Evolutionary conservation across 495 filamentous ascomycete genomes (phyloP).

Genomic region (Hypomontagnella monticulosa): DNA sequence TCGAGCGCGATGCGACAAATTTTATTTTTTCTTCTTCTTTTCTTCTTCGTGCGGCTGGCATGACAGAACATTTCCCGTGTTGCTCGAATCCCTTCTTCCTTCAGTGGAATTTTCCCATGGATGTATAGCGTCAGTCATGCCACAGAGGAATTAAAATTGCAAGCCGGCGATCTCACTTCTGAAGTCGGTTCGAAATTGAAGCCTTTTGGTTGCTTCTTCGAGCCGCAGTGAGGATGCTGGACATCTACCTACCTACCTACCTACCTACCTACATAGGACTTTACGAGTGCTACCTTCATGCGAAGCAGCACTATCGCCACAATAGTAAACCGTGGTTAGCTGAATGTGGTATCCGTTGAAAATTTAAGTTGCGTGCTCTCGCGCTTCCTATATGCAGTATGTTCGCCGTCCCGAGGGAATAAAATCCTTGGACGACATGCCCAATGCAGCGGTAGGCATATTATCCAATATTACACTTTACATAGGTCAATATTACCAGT

Average conservation of each 20-base stretch:
- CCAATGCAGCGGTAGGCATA: neutral
- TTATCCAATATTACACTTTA: slow-evolving; percentile 14
- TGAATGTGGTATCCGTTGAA: neutral
- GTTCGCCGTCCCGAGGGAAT: slow-evolving; percentile 1
- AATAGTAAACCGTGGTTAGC: neutral
- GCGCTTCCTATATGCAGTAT: slow-evolving; percentile 1
- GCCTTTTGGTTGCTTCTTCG: slow-evolving; percentile 51
- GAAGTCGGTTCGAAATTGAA: slow-evolving; percentile 52
- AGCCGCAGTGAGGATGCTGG: slow-evolving; percentile 56
- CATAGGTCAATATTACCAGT: slow-evolving; percentile 12
- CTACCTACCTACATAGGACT: neutral
- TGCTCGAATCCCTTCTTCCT: slow-evolving; percentile 54
- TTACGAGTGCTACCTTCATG: neutral
- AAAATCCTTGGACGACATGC: neutral
- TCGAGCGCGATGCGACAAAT: slow-evolving; percentile 31
- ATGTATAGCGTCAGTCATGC: slow-evolving; percentile 58
- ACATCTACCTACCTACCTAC: slow-evolving; percentile 45
- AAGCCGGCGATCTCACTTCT: slow-evolving; percentile 48
- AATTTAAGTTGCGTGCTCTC: neutral
- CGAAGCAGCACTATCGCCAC: neutral
- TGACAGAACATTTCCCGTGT: slow-evolving; percentile 59
- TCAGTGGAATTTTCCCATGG: slow-evolving; percentile 48
- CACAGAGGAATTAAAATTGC: slow-evolving; percentile 61
- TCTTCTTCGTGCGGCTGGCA: slow-evolving; percentile 52
- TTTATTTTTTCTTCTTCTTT: slow-evolving; percentile 40